Percentiles rank a stretch among this genome's conserved stretches.
These are phyloP conservation scores for Cercospora citrullina DNA, from an alignment of 2,329 filamentous ascomycete species.

Conservation along the genomic window DNA sequence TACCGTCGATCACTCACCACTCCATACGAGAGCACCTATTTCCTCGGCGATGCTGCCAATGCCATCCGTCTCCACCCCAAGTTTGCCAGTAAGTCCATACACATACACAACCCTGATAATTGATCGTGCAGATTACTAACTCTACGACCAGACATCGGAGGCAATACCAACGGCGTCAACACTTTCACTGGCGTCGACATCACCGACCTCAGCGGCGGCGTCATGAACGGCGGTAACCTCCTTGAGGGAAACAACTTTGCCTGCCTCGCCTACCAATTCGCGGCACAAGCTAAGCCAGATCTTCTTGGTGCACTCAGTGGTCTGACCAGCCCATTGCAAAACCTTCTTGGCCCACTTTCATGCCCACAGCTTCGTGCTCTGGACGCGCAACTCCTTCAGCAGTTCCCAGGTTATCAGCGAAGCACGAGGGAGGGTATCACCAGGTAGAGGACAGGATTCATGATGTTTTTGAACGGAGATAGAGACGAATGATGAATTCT, in stretches of 20 bases:
- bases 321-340: constrained; percentile 17
- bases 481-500: background rate
- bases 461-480: background rate
- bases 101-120: too few relatives aligned
- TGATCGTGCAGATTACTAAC: too few relatives aligned
- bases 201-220: constrained; percentile 41
- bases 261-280: constrained; percentile 40
- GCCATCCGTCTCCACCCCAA: constrained; percentile 35
- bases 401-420: constrained; percentile 34
- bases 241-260: constrained; percentile 40
- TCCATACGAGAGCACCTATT: constrained; percentile 38
- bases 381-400: constrained; percentile 30
- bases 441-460: background rate
- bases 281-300: constrained; percentile 38
- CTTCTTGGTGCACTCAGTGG: constrained; percentile 13
- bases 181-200: constrained; percentile 42
- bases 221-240: constrained; percentile 42
- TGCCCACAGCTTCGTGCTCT: constrained; percentile 34
- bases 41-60: constrained; percentile 27
- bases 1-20: constrained; percentile 32
- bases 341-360: constrained; percentile 23
- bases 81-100: constrained; percentile 32
- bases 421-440: constrained; percentile 3
- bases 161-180: constrained; percentile 40
- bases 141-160: constrained; percentile 39